Evolutionary conservation across 2,329 filamentous ascomycete species (phyloP), one percentile per base, ranked within the genome.

Genomic region (Arthroderma sp.): DNA sequence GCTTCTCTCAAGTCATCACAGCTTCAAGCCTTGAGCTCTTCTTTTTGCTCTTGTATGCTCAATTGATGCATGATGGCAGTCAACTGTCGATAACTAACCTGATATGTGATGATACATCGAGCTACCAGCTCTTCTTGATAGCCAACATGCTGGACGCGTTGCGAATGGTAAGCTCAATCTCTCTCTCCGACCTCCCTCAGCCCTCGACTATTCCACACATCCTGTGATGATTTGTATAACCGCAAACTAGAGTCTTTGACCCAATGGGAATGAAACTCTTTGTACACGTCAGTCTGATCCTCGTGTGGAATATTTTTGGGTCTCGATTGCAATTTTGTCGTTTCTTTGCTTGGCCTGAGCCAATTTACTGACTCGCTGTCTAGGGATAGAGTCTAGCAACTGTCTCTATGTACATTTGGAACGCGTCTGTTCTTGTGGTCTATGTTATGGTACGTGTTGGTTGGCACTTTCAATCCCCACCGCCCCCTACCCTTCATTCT

Each of bases 211-310:
- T 53, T 60, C 70, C 15, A 22, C 15, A 22, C 15, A 22, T 22
- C 15, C 15, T 22, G 62, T 86, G 85, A 89, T 89, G 85, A 88
- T 80, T 86, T 69, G 65, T 64, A 72, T 70, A 81, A 86, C 83
- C 82, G 77, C 80, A 74, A 88, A 88, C 84, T 93, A 93, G 85
- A 93, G 85, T 93, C 85, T 93, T 91, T 91, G 85, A 93, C 80
- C 82, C 71, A 63, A 64, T 73, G 47, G 50, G 78, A 75, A 81
- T 89, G 84, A 88, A 88, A 89, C 81, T 78, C 66, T 55, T 79
- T 85, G 67, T 80, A 77, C 80, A 89, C 83, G 84, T 91, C 85
- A 91, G 85, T 86, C 85, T 91, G 85, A 91, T 73, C 33, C 29
- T 36, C 15, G 15, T 22, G 15, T 22, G 15, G 15, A 22, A 22